A percentile compares a stretch with the other conserved stretches of the same genome.
These are phyloP conservation scores for Maudiozyma barnettii DNA, from an alignment of 805 yeast genomes.

Conservation along the genomic window DNA sequence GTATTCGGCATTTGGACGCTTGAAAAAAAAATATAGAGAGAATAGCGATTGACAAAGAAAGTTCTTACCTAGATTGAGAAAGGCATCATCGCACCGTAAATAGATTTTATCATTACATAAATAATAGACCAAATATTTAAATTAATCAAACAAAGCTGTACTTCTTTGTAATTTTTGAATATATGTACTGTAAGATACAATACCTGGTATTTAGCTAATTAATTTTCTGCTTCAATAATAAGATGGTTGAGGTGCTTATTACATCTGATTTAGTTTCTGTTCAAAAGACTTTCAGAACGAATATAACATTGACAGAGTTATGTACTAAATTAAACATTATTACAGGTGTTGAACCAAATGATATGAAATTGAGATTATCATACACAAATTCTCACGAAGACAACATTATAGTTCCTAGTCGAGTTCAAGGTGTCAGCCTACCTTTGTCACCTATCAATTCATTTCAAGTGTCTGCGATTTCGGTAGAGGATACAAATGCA, in stretches of 20 bases:
- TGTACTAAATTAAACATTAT: slow-evolving; percentile 16
- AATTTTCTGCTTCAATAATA: background rate
- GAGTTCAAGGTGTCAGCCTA: background rate
- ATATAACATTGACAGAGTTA: slow-evolving; percentile 12
- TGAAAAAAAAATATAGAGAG: no score
- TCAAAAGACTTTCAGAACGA: slow-evolving; percentile 10
- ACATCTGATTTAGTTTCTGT: slow-evolving; percentile 19
- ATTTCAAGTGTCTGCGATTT: slow-evolving; percentile 16
- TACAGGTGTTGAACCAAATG: slow-evolving; percentile 22
- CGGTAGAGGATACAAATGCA: slow-evolving; percentile 48
- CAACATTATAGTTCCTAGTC: background rate
- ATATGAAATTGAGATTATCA: slow-evolving; percentile 16
- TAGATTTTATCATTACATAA: no score
- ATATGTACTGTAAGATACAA: no score
- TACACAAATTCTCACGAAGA: background rate
- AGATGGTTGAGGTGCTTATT: slow-evolving; percentile 6
- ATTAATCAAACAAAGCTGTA: no score
- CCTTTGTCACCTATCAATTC: background rate
- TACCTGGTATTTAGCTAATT: no score
- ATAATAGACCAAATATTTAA: no score
- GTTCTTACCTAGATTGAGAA: no score
- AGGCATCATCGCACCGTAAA: no score
- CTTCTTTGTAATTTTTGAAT: no score
- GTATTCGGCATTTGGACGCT: no score
- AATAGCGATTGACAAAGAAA: no score